Evolutionary conservation across 169 alveolate genomes (phyloP).

Genomic region (Ichthyophthirius multifiliis): DNA sequence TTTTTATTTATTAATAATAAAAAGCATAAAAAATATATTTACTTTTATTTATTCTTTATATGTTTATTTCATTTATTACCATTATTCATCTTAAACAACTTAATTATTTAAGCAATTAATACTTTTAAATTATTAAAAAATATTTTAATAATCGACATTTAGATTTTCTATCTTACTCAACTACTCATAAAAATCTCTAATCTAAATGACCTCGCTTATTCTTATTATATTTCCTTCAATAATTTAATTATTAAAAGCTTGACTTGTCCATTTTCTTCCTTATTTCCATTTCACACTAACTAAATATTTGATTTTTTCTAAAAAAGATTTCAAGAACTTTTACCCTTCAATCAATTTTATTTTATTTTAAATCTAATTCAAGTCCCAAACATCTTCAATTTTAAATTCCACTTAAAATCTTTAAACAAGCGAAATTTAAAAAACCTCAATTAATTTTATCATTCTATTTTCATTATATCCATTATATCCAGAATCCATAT

Average conservation of each 20-base stretch:
- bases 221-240: slow-evolving; percentile 39
- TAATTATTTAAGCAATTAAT: slow-evolving; percentile 51
- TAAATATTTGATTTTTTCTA: slow-evolving; percentile 39
- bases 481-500: slow-evolving; percentile 21
- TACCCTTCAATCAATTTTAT: slow-evolving; percentile 56
- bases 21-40: neutral
- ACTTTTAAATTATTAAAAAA: slow-evolving; percentile 46
- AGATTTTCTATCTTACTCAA: slow-evolving; percentile 45
- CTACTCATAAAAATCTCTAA: slow-evolving; percentile 59
- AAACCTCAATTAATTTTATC: slow-evolving; percentile 42
- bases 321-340: slow-evolving; percentile 43
- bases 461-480: slow-evolving; percentile 49
- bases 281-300: slow-evolving; percentile 33
- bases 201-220: slow-evolving; percentile 48
- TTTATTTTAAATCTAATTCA: slow-evolving; percentile 42
- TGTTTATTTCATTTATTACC: slow-evolving; percentile 42
- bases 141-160: slow-evolving; percentile 25
- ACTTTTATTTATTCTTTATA: slow-evolving; percentile 2
- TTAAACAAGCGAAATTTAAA: slow-evolving; percentile 21
- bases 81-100: slow-evolving; percentile 20
- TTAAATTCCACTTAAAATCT: slow-evolving; percentile 49
- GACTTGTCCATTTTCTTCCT: slow-evolving; percentile 20
- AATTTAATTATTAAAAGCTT: neutral
- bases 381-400: slow-evolving; percentile 49
- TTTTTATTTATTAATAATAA: too few species aligned